A percentile compares a stretch with the other conserved stretches of the same genome.
Evolutionary conservation across 495 filamentous ascomycete genomes (phyloP).

Genomic region (Daldinia vernicosa): DNA sequence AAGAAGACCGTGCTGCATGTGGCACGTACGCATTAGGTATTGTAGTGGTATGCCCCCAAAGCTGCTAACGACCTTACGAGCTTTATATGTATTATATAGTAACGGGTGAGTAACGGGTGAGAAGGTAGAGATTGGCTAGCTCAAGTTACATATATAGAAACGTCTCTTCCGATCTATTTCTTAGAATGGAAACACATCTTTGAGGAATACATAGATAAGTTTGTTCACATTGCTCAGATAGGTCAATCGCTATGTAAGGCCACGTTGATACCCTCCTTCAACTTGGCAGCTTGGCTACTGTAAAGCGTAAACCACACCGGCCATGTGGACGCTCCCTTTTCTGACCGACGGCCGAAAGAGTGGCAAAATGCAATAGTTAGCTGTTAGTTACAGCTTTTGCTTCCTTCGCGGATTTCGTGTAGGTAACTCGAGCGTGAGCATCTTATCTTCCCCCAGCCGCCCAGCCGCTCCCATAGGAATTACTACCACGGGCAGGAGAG

Average conservation of each 20-base stretch:
- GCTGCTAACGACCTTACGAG: neutral
- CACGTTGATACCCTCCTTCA: conserved; percentile 16
- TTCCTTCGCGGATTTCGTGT: conserved; percentile 29
- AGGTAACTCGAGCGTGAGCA: conserved; percentile 24
- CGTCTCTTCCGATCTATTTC: neutral
- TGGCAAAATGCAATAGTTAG: conserved; percentile 36
- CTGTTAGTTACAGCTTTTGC: conserved; percentile 39
- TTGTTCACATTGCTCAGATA: conserved; percentile 12
- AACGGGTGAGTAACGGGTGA: neutral
- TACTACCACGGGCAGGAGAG: conserved; percentile 8
- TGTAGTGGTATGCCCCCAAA: neutral
- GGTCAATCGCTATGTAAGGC: neutral
- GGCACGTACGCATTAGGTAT: neutral
- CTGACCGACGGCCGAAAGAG: conserved; percentile 21
- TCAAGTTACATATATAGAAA: neutral
- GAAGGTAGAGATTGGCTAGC: neutral
- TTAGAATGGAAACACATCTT: neutral
- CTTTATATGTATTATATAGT: conserved; percentile 1
- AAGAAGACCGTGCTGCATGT: conserved; percentile 11
- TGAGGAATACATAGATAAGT: neutral
- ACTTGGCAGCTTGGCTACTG: neutral
- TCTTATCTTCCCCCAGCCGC: too few relatives aligned
- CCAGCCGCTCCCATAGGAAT: conserved; percentile 15
- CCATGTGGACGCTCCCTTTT: conserved; percentile 21
- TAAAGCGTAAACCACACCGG: neutral